Evolutionary conservation across 441 rosid species (phyloP).

Genomic region (Eruca vesicaria): DNA sequence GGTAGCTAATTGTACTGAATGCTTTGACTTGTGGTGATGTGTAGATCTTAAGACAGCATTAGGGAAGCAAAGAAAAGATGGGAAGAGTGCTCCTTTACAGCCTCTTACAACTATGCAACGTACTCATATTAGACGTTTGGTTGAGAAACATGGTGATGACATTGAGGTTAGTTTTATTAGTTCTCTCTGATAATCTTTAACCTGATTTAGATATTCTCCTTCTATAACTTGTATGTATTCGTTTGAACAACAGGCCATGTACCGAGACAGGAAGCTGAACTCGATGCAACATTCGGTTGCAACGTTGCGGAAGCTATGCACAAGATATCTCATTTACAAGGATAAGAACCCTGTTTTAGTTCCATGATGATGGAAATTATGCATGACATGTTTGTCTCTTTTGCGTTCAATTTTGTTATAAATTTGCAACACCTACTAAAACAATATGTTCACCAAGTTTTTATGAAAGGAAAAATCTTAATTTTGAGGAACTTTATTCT

Average conservation of each 20-base stretch:
- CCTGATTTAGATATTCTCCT: neutral
- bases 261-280: conserved; percentile 83
- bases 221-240: neutral
- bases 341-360: conserved; percentile 67
- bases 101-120: conserved; percentile 87
- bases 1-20: neutral
- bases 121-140: conserved; percentile 45
- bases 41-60: conserved; percentile 84
- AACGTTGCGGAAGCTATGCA: conserved; percentile 69
- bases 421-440: neutral
- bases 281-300: conserved; percentile 91
- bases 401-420: neutral
- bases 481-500: neutral
- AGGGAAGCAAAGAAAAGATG: conserved; percentile 87
- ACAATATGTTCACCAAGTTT: conserved; percentile 3
- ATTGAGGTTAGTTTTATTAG: conserved; percentile 51
- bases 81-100: conserved; percentile 66
- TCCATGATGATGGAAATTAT: conserved; percentile 33
- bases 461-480: neutral
- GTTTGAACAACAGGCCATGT: conserved; percentile 68
- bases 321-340: conserved; percentile 53
- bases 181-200: neutral
- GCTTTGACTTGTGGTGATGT: neutral
- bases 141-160: conserved; percentile 80
- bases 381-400: neutral